These are phyloP conservation scores for Candida parachauliodes DNA, from an alignment of 805 yeast genomes.

Conservation along the genomic window DNA sequence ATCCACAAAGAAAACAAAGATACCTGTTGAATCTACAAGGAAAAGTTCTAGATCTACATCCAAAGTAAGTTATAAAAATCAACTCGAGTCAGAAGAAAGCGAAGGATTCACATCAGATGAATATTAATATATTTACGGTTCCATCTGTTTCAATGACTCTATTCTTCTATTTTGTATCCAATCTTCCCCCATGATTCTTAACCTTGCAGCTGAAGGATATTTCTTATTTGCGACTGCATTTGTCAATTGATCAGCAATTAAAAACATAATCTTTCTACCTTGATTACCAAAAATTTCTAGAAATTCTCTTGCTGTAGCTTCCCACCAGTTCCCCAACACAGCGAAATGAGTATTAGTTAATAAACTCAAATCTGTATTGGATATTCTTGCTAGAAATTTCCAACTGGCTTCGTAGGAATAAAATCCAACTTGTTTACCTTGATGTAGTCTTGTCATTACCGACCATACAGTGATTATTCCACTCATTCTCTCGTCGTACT, in stretches of 20 bases:
- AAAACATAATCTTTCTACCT: constrained; percentile 55
- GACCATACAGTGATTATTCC: constrained; percentile 84
- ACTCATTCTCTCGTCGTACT: constrained; percentile 79
- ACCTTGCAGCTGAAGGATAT: constrained; percentile 75
- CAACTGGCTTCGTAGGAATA: constrained; percentile 53
- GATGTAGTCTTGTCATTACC: constrained; percentile 54
- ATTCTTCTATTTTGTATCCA: constrained; percentile 52
- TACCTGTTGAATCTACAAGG: constrained; percentile 29
- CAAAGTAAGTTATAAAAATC: constrained; percentile 32
- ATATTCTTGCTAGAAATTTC: constrained; percentile 67
- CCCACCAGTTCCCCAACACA: constrained; percentile 88
- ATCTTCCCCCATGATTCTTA: constrained; percentile 76
- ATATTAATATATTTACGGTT: constrained; percentile 12
- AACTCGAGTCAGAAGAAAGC: constrained; percentile 10
- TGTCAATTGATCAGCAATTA: constrained; percentile 52
- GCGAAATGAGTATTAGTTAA: constrained; percentile 69
- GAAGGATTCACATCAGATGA: constrained; percentile 6
- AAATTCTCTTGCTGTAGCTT: constrained; percentile 63
- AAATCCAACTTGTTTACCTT: constrained; percentile 23
- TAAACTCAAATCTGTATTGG: constrained; percentile 51
- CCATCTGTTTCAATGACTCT: constrained; percentile 45
- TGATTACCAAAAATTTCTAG: constrained; percentile 61
- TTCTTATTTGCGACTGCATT: constrained; percentile 44
- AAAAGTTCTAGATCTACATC: constrained; percentile 39
- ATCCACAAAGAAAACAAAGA: background rate